Conservation (phyloP, 2,329 filamentous ascomycete species). For the Botrytis elliptica region DNA sequence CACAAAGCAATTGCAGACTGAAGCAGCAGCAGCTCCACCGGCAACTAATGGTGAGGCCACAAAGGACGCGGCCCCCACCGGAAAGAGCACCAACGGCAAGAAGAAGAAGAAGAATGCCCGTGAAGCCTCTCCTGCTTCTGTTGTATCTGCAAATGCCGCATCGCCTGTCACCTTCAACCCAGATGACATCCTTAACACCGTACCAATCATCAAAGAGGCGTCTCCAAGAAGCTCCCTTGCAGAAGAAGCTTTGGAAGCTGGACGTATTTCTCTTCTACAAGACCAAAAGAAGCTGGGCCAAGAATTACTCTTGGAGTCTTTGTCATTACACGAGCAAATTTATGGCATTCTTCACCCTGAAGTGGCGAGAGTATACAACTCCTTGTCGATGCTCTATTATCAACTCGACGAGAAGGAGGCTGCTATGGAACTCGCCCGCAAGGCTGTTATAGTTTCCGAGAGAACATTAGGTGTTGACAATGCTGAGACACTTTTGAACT, state of each 20-base stretch:
- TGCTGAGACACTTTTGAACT: conserved; percentile 89
- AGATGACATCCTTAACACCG: conserved; percentile 86
- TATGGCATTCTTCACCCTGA: conserved; percentile 97
- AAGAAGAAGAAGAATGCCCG: conserved; percentile 62
- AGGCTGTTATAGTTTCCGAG: conserved; percentile 94
- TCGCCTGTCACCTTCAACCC: conserved; percentile 66
- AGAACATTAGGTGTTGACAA: conserved; percentile 91
- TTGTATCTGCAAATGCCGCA: conserved; percentile 45
- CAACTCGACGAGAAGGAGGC: conserved; percentile 97
- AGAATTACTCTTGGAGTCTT: conserved; percentile 90
- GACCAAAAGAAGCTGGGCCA: conserved; percentile 94
- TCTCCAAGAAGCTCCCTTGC: conserved; percentile 86
- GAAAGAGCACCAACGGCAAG: conserved; percentile 36
- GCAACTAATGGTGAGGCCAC: conserved; percentile 41
- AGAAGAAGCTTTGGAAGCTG: conserved; percentile 93
- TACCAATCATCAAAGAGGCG: conserved; percentile 94
- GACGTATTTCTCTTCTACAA: conserved; percentile 92
- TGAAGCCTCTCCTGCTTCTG: conserved; percentile 48
- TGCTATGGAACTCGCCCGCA: conserved; percentile 90
- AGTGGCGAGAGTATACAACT: conserved; percentile 92
- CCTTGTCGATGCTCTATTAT: conserved; percentile 92
- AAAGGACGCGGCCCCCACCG: conserved; percentile 43
- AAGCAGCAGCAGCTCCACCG: conserved; percentile 38
- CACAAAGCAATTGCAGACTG: conserved; percentile 45
- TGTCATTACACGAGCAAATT: conserved; percentile 96